phyloP scores from a whole-genome alignment of 305 asterid species.

The Rubia peregrina region DNA sequence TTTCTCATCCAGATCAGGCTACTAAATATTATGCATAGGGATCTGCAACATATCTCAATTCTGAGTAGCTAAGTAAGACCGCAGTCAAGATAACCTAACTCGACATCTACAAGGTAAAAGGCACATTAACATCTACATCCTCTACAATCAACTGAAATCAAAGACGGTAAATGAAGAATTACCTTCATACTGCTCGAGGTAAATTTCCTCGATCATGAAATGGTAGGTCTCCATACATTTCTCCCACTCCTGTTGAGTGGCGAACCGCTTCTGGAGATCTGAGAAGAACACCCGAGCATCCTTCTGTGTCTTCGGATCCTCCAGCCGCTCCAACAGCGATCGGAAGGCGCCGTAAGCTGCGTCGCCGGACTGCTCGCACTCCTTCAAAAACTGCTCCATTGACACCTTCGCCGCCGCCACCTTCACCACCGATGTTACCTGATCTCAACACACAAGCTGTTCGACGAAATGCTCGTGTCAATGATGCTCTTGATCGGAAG shows the following conservation, averaged over 20 bases:
- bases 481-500: background rate
- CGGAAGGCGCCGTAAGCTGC: conserved; percentile 81
- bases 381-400: conserved; percentile 66
- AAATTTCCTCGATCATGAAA: conserved; percentile 74
- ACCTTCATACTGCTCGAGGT: conserved; percentile 81
- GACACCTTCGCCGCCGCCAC: conserved; percentile 19
- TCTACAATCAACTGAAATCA: background rate
- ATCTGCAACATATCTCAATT: background rate
- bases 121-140: background rate
- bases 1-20: background rate
- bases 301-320: conserved; percentile 68
- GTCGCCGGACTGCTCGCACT: conserved; percentile 75
- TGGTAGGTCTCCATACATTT: conserved; percentile 64
- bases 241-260: conserved; percentile 45
- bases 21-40: background rate
- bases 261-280: conserved; percentile 61
- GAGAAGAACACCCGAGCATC: conserved; percentile 81
- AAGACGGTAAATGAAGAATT: background rate
- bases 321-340: conserved; percentile 76
- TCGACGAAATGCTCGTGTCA: conserved; percentile 2
- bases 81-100: background rate
- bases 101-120: background rate
- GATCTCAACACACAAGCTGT: background rate
- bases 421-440: conserved; percentile 21
- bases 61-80: background rate